Evolutionary conservation across 371 early-diverging fungal species (phyloP).

Genomic region (Dinochytrium kinnereticum): DNA sequence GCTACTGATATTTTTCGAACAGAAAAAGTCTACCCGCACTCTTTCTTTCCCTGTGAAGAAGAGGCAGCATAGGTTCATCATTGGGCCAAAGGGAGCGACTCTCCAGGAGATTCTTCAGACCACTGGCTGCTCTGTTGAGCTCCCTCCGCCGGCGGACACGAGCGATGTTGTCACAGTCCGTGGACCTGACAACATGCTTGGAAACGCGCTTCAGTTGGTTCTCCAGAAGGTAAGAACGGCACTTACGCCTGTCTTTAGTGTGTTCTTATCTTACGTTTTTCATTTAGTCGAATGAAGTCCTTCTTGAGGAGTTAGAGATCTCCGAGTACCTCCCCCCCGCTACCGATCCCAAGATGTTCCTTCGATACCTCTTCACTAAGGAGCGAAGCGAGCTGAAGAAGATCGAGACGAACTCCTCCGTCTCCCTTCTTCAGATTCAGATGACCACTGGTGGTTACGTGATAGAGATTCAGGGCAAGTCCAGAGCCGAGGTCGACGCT

Average conservation of each 20-base stretch:
- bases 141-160: conserved; percentile 71
- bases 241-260: conserved; percentile 23
- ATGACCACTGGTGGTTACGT: conserved; percentile 15
- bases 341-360: conserved; percentile 40
- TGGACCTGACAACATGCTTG: conserved; percentile 74
- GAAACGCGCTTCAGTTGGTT: conserved; percentile 71
- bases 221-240: conserved; percentile 79
- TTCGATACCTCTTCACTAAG: conserved; percentile 49
- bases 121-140: conserved; percentile 82
- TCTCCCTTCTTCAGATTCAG: conserved; percentile 24
- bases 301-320: conserved; percentile 50
- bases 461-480: conserved; percentile 54
- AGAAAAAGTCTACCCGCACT: conserved; percentile 62
- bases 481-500: conserved; percentile 38
- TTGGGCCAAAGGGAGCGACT: conserved; percentile 80
- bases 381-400: conserved; percentile 44
- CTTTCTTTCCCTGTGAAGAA: conserved; percentile 77
- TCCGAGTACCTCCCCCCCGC: conserved; percentile 30
- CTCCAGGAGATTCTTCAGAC: conserved; percentile 79
- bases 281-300: conserved; percentile 45
- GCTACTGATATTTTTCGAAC: not conserved
- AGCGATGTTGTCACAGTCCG: conserved; percentile 80
- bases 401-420: conserved; percentile 49
- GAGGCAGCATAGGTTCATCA: conserved; percentile 88
- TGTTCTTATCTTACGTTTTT: conserved; percentile 12